Conservation (phyloP, 2,329 filamentous ascomycete species). For the Graphilbum ipis-grandicollis region DNA sequence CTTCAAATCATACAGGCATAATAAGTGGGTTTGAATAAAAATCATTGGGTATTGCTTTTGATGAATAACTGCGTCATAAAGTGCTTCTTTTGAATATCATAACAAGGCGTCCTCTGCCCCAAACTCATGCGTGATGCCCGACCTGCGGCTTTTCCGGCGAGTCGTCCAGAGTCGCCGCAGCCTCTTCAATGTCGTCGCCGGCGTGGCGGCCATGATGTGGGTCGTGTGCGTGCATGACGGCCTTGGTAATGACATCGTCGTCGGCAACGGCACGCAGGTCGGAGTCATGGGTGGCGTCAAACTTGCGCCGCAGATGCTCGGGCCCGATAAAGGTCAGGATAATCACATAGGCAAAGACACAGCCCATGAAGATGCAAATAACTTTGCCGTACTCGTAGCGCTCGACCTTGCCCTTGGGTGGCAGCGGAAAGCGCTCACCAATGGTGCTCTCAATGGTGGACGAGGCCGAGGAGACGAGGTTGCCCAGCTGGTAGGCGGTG, state of each 20-base stretch:
- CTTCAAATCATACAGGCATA: no score
- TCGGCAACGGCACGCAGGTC: constrained; percentile 29
- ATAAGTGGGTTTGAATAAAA: no score
- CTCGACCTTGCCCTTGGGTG: constrained; percentile 25
- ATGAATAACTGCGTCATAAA: no score
- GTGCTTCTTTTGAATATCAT: no score
- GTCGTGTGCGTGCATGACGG: constrained; percentile 9
- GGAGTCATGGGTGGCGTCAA: constrained; percentile 30
- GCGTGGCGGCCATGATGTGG: constrained; percentile 8
- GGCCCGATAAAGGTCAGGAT: constrained; percentile 45
- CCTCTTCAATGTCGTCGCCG: constrained; percentile 10
- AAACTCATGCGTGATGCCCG: constrained; percentile 1
- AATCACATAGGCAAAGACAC: constrained; percentile 51
- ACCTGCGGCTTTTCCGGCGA: constrained; percentile 4
- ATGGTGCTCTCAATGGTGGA: constrained; percentile 63
- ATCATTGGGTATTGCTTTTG: no score
- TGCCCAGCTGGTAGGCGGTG: constrained; percentile 61
- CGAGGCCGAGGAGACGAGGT: constrained; percentile 50
- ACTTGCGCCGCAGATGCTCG: constrained; percentile 32
- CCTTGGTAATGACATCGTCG: constrained; percentile 15
- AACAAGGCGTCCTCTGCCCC: no score
- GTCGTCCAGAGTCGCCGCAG: constrained; percentile 3
- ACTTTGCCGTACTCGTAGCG: constrained; percentile 67
- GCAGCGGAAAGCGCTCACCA: constrained; percentile 57
- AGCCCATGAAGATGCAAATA: constrained; percentile 83